phyloP scores from a whole-genome alignment of 2,329 filamentous ascomycete genomes.

The Fusarium liriodendri region DNA sequence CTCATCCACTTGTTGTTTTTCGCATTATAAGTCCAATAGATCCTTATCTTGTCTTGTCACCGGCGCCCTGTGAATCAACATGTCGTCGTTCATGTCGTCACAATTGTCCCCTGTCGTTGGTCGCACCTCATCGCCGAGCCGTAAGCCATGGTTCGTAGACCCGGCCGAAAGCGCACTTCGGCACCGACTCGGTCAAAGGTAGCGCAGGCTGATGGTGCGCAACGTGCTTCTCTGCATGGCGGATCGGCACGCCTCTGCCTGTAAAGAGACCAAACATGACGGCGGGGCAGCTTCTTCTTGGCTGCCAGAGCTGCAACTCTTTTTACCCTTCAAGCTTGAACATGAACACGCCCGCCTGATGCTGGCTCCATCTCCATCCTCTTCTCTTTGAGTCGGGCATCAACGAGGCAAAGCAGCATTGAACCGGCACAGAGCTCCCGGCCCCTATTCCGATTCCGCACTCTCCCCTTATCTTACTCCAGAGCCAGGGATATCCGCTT shows the following conservation, averaged over 20 bases:
- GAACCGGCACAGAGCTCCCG: slow-evolving; percentile 1
- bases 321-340: background rate
- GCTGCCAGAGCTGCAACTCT: background rate
- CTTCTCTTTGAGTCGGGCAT: background rate
- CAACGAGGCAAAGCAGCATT: background rate
- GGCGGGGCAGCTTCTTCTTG: background rate
- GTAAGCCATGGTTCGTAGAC: background rate
- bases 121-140: background rate
- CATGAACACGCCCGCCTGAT: background rate
- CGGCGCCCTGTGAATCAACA: background rate
- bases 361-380: background rate
- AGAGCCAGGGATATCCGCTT: slow-evolving; percentile 4
- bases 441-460: background rate
- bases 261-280: background rate
- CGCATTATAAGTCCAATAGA: background rate
- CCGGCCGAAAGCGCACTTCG: slow-evolving; percentile 37
- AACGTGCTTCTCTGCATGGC: slow-evolving; percentile 1
- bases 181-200: slow-evolving; percentile 22
- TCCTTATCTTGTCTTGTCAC: background rate
- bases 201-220: background rate
- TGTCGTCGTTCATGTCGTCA: background rate
- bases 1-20: background rate
- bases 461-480: slow-evolving; percentile 10
- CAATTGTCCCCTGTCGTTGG: background rate
- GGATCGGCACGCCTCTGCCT: background rate